phyloP scores from a whole-genome alignment of 2,329 filamentous ascomycete genomes.

The Pseudogymnoascus sp. region DNA sequence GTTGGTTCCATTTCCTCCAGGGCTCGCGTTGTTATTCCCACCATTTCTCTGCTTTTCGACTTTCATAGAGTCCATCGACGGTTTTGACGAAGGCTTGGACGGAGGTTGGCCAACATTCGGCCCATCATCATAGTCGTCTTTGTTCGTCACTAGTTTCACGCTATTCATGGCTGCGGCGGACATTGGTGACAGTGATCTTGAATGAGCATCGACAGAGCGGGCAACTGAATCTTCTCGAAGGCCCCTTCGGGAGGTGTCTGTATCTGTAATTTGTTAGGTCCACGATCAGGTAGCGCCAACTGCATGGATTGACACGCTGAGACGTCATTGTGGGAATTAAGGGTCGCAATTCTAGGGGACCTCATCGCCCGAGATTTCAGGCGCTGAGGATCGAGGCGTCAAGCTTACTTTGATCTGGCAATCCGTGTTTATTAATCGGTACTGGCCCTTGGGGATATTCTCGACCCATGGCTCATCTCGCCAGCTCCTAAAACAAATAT shows the following conservation, averaged over 20 bases:
- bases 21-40: not conserved
- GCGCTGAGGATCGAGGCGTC: not conserved
- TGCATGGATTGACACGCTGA: not conserved
- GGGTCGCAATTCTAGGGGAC: slow-evolving; percentile 7
- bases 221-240: slow-evolving; percentile 2
- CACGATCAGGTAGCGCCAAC: not conserved
- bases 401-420: slow-evolving; percentile 8
- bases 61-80: not conserved
- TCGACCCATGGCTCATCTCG: slow-evolving; percentile 8
- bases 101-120: not conserved
- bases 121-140: slow-evolving; percentile 1
- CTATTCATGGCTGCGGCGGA: slow-evolving; percentile 26
- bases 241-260: not conserved
- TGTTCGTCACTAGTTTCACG: slow-evolving; percentile 11
- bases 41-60: not conserved
- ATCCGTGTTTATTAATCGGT: slow-evolving; percentile 7
- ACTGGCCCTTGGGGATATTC: slow-evolving; percentile 1
- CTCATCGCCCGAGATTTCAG: slow-evolving; percentile 1
- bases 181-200: slow-evolving; percentile 23
- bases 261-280: not conserved
- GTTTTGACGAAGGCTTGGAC: not conserved
- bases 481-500: not conserved
- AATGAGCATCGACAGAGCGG: slow-evolving; percentile 17
- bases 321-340: slow-evolving; percentile 9
- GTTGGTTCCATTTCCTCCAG: not conserved